Evolutionary conservation across 495 filamentous ascomycete species (phyloP), one percentile per base, ranked within the genome.

Genomic region (Lichenothelia convexa): DNA sequence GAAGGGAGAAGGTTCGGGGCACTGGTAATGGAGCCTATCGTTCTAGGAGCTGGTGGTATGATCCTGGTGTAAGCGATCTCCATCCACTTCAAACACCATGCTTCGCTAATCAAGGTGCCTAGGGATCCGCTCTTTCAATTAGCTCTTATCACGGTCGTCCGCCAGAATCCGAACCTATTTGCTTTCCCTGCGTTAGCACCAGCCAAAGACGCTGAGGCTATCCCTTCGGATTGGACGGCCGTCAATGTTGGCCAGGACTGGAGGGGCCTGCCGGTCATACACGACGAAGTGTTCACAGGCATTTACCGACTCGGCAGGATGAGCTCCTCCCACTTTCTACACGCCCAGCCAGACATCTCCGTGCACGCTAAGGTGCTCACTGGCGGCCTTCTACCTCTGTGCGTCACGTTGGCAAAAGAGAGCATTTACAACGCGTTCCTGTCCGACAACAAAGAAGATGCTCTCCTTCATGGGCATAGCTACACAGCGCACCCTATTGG

Each of bases 201-300:
- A n/a, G n/a, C n/a, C 48, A 21, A 42, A 31, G 9, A 32, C 34
- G 34, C 16, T 6, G 23, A 36, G 32, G 35, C 19, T 30, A 34
- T 12, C 1, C 40, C 12, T 11, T 45, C 17, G 24, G 34, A 17
- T 42, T 41, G 20, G 45, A 23, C 38, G 45, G 34, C 36, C 41
- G 16, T 41, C 45, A 16, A 21, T 29, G 15, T 12, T 22, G 16
- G 33, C 24, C 33, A 35, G 46, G 37, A 45, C 13, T 86, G 80
- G 80, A 64, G 63, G 2, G 80, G 80, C 2, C 60, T 86, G 15
- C 80, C 80, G 0, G 56, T 86, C 20, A 63, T 86, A 48, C 74
- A 75, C 45, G 80, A 86, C 49, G 80, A 86, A 52, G 78, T 86
- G 21, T 84, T 86, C 58, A 83, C 78, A 0, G 80, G 80, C 11